A percentile compares a stretch with the other conserved stretches of the same genome.
phyloP scores from a whole-genome alignment of 345 rosid species.

The Syzygium jambos region DNA sequence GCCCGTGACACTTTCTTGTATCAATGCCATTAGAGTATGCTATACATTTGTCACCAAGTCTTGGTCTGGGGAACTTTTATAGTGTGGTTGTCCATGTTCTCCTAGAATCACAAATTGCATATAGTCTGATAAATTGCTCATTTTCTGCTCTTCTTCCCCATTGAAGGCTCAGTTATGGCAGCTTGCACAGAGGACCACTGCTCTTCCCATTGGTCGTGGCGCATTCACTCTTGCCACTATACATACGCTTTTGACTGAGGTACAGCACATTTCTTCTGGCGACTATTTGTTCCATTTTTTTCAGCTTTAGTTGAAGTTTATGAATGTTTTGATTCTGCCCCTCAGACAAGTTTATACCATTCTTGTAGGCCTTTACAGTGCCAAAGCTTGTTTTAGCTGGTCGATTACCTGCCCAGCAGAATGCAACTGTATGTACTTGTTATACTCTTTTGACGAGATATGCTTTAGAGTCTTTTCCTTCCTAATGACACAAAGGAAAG shows the following conservation, averaged over 20 bases:
- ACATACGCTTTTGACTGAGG: constrained; percentile 91
- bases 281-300: not conserved
- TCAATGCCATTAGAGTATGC: not conserved
- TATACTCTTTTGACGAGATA: not conserved
- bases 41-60: not conserved
- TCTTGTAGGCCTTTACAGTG: constrained; percentile 69
- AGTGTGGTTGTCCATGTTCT: not conserved
- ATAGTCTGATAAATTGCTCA: not conserved
- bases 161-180: constrained; percentile 93
- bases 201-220: constrained; percentile 95
- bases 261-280: constrained; percentile 1
- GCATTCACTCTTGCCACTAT: constrained; percentile 95
- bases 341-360: not conserved
- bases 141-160: constrained; percentile 4
- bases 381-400: constrained; percentile 99
- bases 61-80: not conserved
- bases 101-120: not conserved
- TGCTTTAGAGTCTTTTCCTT: not conserved
- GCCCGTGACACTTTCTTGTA: not conserved
- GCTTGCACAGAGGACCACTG: constrained; percentile 90
- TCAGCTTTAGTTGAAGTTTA: not conserved
- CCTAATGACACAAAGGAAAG: not conserved
- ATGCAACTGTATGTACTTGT: constrained; percentile 81
- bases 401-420: constrained; percentile 95
- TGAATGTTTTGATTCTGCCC: not conserved